Percentiles rank a stretch among this genome's conserved stretches.
phyloP scores from a whole-genome alignment of 441 rosid species.

The Adansonia gregorii region DNA sequence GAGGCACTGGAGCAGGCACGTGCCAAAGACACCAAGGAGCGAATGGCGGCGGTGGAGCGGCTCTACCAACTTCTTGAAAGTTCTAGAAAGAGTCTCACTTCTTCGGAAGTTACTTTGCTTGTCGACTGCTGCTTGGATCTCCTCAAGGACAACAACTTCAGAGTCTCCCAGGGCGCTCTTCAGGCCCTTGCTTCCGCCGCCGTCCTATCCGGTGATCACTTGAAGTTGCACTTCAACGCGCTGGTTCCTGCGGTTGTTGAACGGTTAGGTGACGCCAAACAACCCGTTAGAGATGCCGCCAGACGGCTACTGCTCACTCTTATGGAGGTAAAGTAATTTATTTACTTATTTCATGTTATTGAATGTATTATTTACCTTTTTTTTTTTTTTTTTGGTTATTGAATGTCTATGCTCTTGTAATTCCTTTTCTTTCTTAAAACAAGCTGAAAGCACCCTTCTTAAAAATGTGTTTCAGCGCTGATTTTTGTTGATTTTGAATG shows the following conservation, averaged over 20 bases:
- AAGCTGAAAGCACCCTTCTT: neutral
- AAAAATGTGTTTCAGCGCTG: neutral
- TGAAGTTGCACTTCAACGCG: slow-evolving; percentile 94
- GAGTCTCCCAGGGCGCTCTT: slow-evolving; percentile 91
- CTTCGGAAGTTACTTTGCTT: slow-evolving; percentile 79
- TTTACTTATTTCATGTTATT: neutral
- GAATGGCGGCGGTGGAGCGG: slow-evolving; percentile 98
- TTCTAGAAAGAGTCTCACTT: slow-evolving; percentile 72
- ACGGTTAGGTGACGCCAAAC: slow-evolving; percentile 89
- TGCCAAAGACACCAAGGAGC: slow-evolving; percentile 95
- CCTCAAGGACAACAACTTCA: slow-evolving; percentile 89
- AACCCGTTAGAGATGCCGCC: slow-evolving; percentile 96
- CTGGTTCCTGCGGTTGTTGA: slow-evolving; percentile 96
- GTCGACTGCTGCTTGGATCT: slow-evolving; percentile 98
- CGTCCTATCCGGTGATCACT: slow-evolving; percentile 94
- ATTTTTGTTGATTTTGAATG: slow-evolving; percentile 16
- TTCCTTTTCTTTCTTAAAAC: neutral
- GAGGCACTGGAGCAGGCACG: slow-evolving; percentile 96
- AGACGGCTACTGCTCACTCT: slow-evolving; percentile 90
- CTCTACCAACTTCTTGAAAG: slow-evolving; percentile 91
- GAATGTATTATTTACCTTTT: neutral
- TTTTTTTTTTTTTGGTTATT: neutral
- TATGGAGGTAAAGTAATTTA: slow-evolving; percentile 77
- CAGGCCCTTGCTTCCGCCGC: slow-evolving; percentile 99
- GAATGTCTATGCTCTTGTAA: neutral